Evolutionary conservation across 495 filamentous ascomycete species (phyloP), one percentile per base, ranked within the genome.

Genomic region (Opeltia flavorubescens): DNA sequence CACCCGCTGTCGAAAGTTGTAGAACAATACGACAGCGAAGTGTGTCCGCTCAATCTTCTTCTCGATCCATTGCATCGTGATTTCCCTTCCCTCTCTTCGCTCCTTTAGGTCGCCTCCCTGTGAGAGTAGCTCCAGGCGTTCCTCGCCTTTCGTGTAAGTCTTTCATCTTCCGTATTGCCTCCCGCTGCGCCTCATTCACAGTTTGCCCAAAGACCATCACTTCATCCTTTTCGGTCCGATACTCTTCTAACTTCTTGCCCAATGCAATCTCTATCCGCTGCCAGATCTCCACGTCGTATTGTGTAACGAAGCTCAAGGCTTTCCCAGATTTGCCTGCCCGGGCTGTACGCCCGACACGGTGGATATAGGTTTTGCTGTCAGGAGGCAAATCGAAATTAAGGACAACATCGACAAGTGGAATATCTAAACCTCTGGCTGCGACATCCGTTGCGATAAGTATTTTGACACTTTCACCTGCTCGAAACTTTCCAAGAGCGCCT

Each of bases 361-460:
- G 91, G 43, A 98, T 84, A 55, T 95, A 98, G 0, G 86, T 95
- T 62, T 95, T 91, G 56, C 77, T 81, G 51, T 89, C 85, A 12
- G 69, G 68, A 0, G 86, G 84, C 6, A 94, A 65, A 57, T 95
- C 89, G 50, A 77, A 84, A 61, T 95, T 95, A 44, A 98, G 54
- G 3, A 98, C 87, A 0, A 87, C 63, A 50, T 95, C 89, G 3
- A 98, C 91, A 38, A 77, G 78, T 18, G 89, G 88, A 49, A 96
- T 94, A 75, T 98, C 91, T 6, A 98, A 72, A 68, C 91, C 91
- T 55, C 91, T 76, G 7, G 91, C 86, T 3, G 93, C 91, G 23
- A 96, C 88, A 58, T 96, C 91, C 0, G 89, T 96, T 1, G 89
- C 89, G n/a, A 95, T 83, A 12, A 96, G 75, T 48, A 98, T 89